Conservation (phyloP, 495 filamentous ascomycete genomes). For the Penicillium coffeae region DNA sequence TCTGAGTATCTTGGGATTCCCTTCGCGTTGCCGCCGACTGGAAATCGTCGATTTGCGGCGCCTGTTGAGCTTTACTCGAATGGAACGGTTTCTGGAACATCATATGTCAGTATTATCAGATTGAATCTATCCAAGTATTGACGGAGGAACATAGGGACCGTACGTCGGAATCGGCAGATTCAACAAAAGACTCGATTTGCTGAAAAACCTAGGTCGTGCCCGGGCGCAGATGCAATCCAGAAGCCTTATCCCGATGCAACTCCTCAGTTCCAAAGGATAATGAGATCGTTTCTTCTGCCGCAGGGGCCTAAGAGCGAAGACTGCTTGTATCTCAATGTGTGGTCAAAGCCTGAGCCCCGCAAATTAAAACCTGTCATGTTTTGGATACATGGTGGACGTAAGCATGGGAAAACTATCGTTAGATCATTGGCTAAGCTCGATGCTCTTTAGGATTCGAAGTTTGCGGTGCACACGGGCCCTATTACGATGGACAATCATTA, state of each 20-base stretch:
- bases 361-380: constrained; percentile 28
- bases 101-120: constrained; percentile 23
- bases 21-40: constrained; percentile 44
- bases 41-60: constrained; percentile 41
- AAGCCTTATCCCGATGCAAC: constrained; percentile 25
- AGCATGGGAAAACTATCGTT: constrained; percentile 7
- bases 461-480: constrained; percentile 30
- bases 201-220: constrained; percentile 3
- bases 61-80: constrained; percentile 21
- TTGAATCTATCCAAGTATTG: no score
- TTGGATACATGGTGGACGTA: constrained; percentile 36
- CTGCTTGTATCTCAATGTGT: constrained; percentile 47
- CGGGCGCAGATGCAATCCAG: not conserved
- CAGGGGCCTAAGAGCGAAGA: constrained; percentile 35
- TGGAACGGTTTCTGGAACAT: constrained; percentile 5
- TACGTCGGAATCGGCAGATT: no score
- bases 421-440: not conserved
- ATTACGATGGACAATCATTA: constrained; percentile 39
- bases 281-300: constrained; percentile 22
- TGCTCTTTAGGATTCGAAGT: constrained; percentile 23
- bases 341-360: constrained; percentile 24
- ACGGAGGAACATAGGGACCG: no score
- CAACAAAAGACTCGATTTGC: no score
- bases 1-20: constrained; percentile 49
- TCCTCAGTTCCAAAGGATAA: constrained; percentile 21